Evolutionary conservation across 1,284 basidiomycete genomes (phyloP).

Genomic region (Hemileia vastatrix): DNA sequence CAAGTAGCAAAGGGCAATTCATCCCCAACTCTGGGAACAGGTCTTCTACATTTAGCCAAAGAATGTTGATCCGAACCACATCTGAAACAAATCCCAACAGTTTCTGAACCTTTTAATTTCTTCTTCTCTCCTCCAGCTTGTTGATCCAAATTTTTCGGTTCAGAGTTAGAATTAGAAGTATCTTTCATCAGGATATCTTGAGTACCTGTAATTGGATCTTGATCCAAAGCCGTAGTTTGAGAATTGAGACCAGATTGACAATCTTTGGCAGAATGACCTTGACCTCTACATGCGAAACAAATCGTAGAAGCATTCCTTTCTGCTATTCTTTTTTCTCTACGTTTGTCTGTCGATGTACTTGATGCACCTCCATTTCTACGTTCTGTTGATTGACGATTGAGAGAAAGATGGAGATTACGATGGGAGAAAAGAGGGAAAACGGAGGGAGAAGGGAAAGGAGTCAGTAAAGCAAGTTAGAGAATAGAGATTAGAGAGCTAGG

Average conservation of each 20-base stretch:
- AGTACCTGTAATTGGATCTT: constrained; percentile 25
- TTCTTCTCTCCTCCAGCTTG: no score
- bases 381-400: no score
- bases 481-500: no score
- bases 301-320: constrained; percentile 56
- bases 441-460: no score
- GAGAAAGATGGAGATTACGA: no score
- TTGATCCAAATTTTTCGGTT: background rate
- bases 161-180: constrained; percentile 23
- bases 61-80: constrained; percentile 73
- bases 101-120: no score
- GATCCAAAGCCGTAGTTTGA: background rate
- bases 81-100: constrained; percentile 49
- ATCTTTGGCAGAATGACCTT: constrained; percentile 72
- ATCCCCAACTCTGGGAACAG: no score
- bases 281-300: constrained; percentile 78
- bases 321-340: constrained; percentile 59
- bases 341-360: constrained; percentile 51
- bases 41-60: constrained; percentile 64
- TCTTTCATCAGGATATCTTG: constrained; percentile 22
- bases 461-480: no score
- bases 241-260: no score
- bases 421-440: constrained; percentile 21
- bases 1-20: constrained; percentile 84
- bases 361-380: constrained; percentile 41